These are phyloP conservation scores for Macrolepiota albuminosa DNA, from an alignment of 768 basidiomycete genomes.

Conservation along the genomic window DNA sequence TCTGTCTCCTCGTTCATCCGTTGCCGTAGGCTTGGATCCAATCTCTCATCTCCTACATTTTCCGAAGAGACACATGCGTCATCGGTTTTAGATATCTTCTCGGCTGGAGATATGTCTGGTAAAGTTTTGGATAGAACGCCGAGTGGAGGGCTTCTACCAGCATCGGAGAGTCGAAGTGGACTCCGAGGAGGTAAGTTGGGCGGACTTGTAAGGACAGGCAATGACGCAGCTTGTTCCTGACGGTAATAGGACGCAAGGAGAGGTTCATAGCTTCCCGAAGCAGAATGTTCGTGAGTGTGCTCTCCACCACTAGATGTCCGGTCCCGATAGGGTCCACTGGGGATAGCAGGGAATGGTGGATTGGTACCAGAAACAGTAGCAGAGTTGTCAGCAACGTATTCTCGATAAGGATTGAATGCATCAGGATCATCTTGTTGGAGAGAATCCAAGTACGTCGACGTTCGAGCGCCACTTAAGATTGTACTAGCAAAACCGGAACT, in stretches of 20 bases:
- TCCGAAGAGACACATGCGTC: constrained; percentile 30
- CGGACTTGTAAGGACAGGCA: constrained; percentile 20
- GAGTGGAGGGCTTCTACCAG: constrained; percentile 11
- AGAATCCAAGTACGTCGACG: constrained; percentile 34
- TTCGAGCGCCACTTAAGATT: constrained; percentile 24
- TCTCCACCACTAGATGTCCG: constrained; percentile 26
- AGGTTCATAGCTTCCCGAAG: constrained; percentile 57
- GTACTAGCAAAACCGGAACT: constrained; percentile 30
- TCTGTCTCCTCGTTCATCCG: constrained; percentile 25
- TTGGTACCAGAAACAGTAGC: constrained; percentile 32
- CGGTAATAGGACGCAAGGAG: constrained; percentile 44
- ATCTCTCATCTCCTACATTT: constrained; percentile 33
- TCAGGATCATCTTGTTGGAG: constrained; percentile 29
- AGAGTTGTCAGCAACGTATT: constrained; percentile 29
- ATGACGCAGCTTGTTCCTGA: constrained; percentile 9
- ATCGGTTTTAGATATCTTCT: constrained; percentile 16
- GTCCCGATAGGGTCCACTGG: constrained; percentile 26
- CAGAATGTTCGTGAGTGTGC: constrained; percentile 30
- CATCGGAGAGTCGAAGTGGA: constrained; percentile 24
- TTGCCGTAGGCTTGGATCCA: constrained; percentile 40
- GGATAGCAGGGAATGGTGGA: constrained; percentile 34
- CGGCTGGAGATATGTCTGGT: constrained; percentile 6
- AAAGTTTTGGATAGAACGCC: constrained; percentile 11
- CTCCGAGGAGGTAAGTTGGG: constrained; percentile 32
- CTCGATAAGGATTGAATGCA: constrained; percentile 51